Conservation (phyloP, 768 basidiomycete species). For the Termitomyces eurrhizus region DNA sequence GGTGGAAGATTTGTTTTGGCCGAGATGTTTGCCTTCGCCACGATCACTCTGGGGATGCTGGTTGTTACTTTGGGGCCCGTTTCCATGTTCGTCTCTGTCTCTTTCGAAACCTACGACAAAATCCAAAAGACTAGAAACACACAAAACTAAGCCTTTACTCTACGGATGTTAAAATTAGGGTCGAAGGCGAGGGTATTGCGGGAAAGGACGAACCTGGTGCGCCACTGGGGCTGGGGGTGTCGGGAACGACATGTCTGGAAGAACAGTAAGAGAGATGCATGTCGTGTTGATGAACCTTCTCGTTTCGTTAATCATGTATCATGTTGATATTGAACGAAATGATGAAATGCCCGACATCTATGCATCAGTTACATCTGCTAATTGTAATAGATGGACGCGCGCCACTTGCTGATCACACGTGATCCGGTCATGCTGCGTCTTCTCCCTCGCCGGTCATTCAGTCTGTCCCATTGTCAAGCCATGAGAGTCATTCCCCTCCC, state of each 20-base stretch:
- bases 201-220: background rate
- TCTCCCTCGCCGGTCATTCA: constrained; percentile 15
- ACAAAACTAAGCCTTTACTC: background rate
- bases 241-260: background rate
- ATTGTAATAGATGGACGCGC: background rate
- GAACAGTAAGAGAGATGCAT: background rate
- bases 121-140: background rate
- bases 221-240: background rate
- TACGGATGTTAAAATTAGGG: background rate
- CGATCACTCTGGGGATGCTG: no score
- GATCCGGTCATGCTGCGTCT: constrained; percentile 13
- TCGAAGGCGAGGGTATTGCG: background rate
- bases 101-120: background rate
- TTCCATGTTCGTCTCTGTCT: no score
- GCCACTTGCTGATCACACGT: constrained; percentile 1
- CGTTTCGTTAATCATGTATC: background rate
- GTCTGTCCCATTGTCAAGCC: constrained; percentile 14
- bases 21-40: no score
- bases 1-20: background rate
- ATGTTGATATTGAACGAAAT: background rate
- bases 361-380: background rate
- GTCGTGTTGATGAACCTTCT: background rate
- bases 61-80: no score
- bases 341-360: background rate
- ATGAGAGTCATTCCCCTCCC: constrained; percentile 83